phyloP scores from a whole-genome alignment of 176 grass and related monocot genomes.

The Aegilops sharonensis region DNA sequence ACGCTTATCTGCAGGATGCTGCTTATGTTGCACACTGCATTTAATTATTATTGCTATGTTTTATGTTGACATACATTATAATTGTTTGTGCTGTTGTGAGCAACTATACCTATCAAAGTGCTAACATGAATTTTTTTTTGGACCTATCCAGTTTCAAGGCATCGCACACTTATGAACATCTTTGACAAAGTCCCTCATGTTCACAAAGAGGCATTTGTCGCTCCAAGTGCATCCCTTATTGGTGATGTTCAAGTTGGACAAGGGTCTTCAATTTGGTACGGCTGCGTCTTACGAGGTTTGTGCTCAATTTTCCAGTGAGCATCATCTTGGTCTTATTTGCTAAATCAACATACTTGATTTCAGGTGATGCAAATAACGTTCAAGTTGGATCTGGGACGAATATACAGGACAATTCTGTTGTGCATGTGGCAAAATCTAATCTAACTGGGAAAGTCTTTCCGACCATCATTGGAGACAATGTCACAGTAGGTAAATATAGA shows the following conservation, averaged over 20 bases:
- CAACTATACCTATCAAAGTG: constrained; percentile 2
- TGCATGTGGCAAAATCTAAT: constrained; percentile 98
- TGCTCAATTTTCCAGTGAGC: not conserved
- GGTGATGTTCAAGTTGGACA: constrained; percentile 84
- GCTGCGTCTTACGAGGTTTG: constrained; percentile 87
- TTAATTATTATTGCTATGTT: not conserved
- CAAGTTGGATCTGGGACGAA: constrained; percentile 87
- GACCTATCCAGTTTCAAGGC: constrained; percentile 73
- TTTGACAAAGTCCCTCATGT: constrained; percentile 76
- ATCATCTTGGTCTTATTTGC: constrained; percentile 7
- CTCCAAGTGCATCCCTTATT: constrained; percentile 93
- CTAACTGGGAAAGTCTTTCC: constrained; percentile 88
- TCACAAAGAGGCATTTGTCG: constrained; percentile 90
- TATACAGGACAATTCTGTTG: constrained; percentile 95
- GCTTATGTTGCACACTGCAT: not conserved
- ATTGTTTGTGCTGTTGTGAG: not conserved
- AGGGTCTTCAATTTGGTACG: constrained; percentile 97
- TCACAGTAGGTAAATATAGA: constrained; percentile 90
- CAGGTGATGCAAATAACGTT: constrained; percentile 83
- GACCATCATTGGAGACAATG: constrained; percentile 84
- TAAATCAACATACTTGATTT: constrained; percentile 26
- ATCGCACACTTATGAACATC: constrained; percentile 88
- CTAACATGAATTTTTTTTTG: constrained; percentile 29
- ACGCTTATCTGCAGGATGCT: not conserved
- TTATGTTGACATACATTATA: not conserved